Evolutionary conservation across 2,329 filamentous ascomycete genomes (phyloP), one percentile per base, ranked within the genome.

Genomic region (Cladosporium sp.): DNA sequence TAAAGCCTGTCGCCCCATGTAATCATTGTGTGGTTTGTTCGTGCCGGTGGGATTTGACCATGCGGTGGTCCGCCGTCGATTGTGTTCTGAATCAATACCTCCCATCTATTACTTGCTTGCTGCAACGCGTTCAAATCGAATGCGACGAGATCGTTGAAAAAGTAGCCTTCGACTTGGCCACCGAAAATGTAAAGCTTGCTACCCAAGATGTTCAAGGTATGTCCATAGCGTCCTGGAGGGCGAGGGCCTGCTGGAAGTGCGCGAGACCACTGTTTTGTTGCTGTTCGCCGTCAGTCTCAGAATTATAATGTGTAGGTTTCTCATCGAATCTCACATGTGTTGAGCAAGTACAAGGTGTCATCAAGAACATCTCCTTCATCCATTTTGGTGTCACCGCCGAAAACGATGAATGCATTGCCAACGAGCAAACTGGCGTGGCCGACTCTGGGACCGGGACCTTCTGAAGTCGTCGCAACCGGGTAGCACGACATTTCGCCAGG

Each of bases 181-280:
- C 95, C 95, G 76, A 99, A 99, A 34, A 99, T 91, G 80, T 92
- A 99, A 52, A 99, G 94, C 77, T 96, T 98, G 67, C 95, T 98
- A 30, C 94, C 94, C 2, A 99, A 82, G 49, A 99, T 98, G 76
- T 98, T 99, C 68, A 99, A 80, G 0, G 95, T 96, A 78, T 99
- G 95, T 6, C 96, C 95, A 73, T 99, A 99, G 71, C 95, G 90
- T 59, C 95, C 95, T 6, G 92, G 88, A 1, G 95, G 95, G 66
- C 93, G 87, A 44, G 91, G 87, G 1, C 93, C 93, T 14, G 92
- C 90, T 7, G 96, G 95, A 55, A 97, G 86, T 51, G 95, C 93
- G 78, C 93, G 87, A 65, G 96, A 98, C 95, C 95, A 99, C 83
- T 99, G 95, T 74, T 95, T 91, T 65, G 95, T 98, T 69, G 95